Evolutionary conservation across 2,329 filamentous ascomycete species (phyloP).

Genomic region (Ustilaginoidea virens): DNA sequence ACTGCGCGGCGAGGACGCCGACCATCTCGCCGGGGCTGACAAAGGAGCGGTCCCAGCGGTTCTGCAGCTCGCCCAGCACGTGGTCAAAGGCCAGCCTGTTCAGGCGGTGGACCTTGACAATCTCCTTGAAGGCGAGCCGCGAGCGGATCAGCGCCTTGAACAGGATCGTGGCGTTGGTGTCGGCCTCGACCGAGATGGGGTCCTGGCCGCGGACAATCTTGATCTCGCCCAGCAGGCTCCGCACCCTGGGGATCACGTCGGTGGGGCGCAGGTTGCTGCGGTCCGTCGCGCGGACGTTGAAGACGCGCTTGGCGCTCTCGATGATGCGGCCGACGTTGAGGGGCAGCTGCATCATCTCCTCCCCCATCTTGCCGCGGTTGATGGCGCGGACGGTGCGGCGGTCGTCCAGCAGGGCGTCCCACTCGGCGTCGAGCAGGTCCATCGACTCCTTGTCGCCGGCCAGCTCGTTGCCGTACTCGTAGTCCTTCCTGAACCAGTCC

Average conservation of each 20-base stretch:
- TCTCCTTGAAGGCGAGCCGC: conserved; percentile 78
- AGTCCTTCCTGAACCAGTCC: conserved; percentile 44
- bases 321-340: conserved; percentile 87
- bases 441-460: conserved; percentile 79
- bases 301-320: conserved; percentile 75
- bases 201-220: conserved; percentile 79
- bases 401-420: conserved; percentile 60
- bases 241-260: conserved; percentile 71
- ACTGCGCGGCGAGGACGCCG: conserved; percentile 91
- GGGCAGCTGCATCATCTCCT: conserved; percentile 78
- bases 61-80: conserved; percentile 79
- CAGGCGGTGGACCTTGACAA: conserved; percentile 72
- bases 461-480: conserved; percentile 74
- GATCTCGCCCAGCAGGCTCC: conserved; percentile 59
- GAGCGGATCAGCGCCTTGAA: conserved; percentile 89
- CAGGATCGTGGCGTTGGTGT: conserved; percentile 73
- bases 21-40: conserved; percentile 98
- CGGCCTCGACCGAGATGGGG: conserved; percentile 67
- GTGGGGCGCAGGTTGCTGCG: conserved; percentile 81
- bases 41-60: conserved; percentile 68
- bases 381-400: conserved; percentile 59
- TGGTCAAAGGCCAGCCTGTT: conserved; percentile 89
- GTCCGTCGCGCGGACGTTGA: conserved; percentile 73
- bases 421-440: conserved; percentile 75
- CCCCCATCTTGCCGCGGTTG: conserved; percentile 53